Evolutionary conservation across 2,329 filamentous ascomycete genomes (phyloP), one percentile per base, ranked within the genome.

Genomic region (Nigrospora osmanthi): DNA sequence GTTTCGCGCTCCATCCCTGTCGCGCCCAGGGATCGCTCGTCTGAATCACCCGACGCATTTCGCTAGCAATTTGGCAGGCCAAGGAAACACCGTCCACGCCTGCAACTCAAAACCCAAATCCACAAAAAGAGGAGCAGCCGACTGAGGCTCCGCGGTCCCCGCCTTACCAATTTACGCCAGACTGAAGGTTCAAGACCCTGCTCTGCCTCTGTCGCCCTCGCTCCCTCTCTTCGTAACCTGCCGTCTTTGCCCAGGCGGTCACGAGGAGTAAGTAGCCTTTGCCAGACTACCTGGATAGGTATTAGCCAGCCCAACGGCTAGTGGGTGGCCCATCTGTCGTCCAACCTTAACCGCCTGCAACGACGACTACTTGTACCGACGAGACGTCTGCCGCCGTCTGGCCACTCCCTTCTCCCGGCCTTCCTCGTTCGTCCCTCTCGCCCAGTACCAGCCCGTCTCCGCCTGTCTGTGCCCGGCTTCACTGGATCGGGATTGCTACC

Each of bases 141-240:
- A 40, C 47, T 46, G 47, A 41, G 47, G 47, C 47, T 48, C 47
- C 44, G 44, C 47, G 43, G 40, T 44, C 47, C 43, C 47, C 47
- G 43, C 47, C 47, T 48, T 48, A 46, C 37, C 37, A 47, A 47
- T 46, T 39, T 48, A 41, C 46, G 46, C 43, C 46, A 48, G 43
- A 48, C 42, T 40, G 32, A 42, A 42, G 35, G 35, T 36, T 28
- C 23, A 28, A 28, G 23, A 28, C 23, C 23, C 23, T 28, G 23
- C 23, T 28, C 23, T 28, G 23, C 23, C 23, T 28, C 23, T 28
- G 23, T 28, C 23, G 23, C 23, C 23, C 23, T 28, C 23, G 23
- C 23, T 28, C 23, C 23, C 23, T 28, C 19, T 23, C 23, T 28
- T 28, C 23, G 23, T 28, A 28, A 28, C 23, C 23, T 28, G 23